Evolutionary conservation across 345 rosid genomes (phyloP).

Genomic region (Eucalyptus decipiens): DNA sequence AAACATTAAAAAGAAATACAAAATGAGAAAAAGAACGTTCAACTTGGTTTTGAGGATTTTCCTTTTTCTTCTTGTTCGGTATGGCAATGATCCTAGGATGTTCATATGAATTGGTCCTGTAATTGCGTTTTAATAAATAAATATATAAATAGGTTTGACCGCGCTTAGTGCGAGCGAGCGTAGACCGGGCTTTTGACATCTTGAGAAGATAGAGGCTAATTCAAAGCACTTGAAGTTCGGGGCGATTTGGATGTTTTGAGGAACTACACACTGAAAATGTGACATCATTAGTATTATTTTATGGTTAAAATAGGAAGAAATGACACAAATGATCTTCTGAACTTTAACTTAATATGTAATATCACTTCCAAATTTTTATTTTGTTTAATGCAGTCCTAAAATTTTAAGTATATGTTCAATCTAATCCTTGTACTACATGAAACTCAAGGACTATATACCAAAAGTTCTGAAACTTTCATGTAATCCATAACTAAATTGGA

Average conservation of each 20-base stretch:
- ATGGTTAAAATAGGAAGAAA: not conserved
- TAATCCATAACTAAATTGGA: not conserved
- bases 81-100: not conserved
- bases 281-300: not conserved
- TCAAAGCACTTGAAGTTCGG: not conserved
- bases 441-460: too few species aligned
- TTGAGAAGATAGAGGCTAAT: not conserved
- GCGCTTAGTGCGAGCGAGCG: not conserved
- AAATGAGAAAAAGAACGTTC: not conserved
- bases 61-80: not conserved
- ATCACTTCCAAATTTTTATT: not conserved
- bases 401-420: not conserved
- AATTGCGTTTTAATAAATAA: not conserved
- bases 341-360: not conserved
- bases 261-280: not conserved
- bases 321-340: rapidly evolving
- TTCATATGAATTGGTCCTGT: not conserved
- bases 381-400: rapidly evolving
- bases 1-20: not conserved
- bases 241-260: not conserved
- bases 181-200: not conserved
- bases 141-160: not conserved
- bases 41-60: not conserved
- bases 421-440: too few species aligned
- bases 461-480: too few species aligned